Base-by-base conservation (phyloP, 306 rosid species). In the Albizia julibrissin region DNA sequence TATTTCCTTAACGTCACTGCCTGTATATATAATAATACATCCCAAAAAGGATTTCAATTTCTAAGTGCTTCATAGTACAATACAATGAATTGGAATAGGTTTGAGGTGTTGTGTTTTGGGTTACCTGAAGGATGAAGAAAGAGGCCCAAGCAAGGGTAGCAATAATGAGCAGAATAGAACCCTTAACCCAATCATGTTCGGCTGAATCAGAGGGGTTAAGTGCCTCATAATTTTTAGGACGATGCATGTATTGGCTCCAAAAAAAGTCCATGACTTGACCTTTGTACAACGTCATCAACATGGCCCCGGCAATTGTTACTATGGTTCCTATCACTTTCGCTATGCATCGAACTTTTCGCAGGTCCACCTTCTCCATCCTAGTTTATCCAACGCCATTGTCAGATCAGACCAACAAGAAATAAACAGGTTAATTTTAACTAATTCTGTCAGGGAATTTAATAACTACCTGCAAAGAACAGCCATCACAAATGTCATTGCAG, bases 121-220 rank as follows among this genome's bases (percentile, higher is more conserved):
- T 27, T 46, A 88, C 92, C 88, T 95, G 99, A 74, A 95, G 88
- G 50, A 95, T 95, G 90, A 95, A 93, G 93, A 95, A 95, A 82
- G 93, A 89, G 21, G 99, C 92, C 99, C 99, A 95, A n/a, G 98
- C 91, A 33, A 92, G 69, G 66, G 97, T 91, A 22, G 98, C 98
- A 27, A 94, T 69, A 47, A 95, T 88, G 81, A 95, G 98, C 0
- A 95, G 83, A 85, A 95, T 85, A 40, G 99, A 93, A 43, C 99
- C 99, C 80, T 86, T 91, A 5, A 95, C 5, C 98, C 97, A 93
- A 80, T 93, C 94, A 31, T 81, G 79, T 44, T 92, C 94, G 2
- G 79, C 82, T 2, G 88, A 75, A 4, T 22, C 84, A 27, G 82
- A n/a, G 16, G 65, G 69, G 22, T 52, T 85, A 14, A 74, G 74